Evolutionary conservation across 768 basidiomycete species (phyloP).

Genomic region (Mrakia gelida): DNA sequence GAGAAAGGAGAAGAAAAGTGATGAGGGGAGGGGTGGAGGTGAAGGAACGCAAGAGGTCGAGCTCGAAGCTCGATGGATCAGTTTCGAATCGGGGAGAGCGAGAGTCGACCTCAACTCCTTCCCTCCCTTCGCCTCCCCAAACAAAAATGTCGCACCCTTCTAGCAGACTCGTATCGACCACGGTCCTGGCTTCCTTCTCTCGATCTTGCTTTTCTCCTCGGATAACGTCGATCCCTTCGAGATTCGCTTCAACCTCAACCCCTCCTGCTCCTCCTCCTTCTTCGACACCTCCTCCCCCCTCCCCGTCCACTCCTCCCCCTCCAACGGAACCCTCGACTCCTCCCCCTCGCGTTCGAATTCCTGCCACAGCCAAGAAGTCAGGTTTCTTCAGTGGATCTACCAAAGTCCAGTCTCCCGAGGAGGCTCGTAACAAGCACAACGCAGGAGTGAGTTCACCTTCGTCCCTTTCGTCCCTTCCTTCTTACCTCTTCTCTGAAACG

Average conservation of each 20-base stretch:
- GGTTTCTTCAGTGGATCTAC: not conserved
- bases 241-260: not conserved
- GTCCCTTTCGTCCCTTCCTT: not conserved
- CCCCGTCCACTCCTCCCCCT: not conserved
- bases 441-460: slow-evolving; percentile 1
- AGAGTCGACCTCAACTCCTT: not conserved
- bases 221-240: not conserved
- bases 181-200: not conserved
- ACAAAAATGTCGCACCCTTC: not conserved
- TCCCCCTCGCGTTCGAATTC: not conserved
- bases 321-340: not conserved
- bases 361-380: not conserved
- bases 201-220: not conserved
- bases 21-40: slow-evolving; percentile 2
- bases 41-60: not conserved
- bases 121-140: not conserved
- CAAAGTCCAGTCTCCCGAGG: not conserved
- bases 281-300: not conserved
- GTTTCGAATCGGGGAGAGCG: too few relatives aligned
- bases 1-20: not conserved
- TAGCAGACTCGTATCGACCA: not conserved
- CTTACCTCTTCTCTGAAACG: not conserved
- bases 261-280: not conserved
- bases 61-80: too few relatives aligned
- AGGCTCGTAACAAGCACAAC: not conserved